Base-by-base conservation (phyloP, 495 filamentous ascomycete genomes). In the Aspergillus heteromorphus region DNA sequence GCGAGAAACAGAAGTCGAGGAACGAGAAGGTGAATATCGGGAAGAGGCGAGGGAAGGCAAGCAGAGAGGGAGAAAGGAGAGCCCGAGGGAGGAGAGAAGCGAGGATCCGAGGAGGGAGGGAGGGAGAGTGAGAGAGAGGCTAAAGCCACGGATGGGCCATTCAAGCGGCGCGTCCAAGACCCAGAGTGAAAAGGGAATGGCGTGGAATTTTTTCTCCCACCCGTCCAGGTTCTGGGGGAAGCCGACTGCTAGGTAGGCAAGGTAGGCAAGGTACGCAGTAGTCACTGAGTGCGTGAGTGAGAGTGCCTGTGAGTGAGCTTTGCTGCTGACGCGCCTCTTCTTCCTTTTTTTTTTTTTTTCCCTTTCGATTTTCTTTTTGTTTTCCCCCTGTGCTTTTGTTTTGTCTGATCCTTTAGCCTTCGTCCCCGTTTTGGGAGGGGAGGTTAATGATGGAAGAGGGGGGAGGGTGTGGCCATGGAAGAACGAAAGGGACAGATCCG, bases 161-260 rank as follows among this genome's bases (percentile, higher is more conserved):
- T 58, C 57, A 64, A 61, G 61, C 57, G 57, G 58, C 57, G 61
- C 63, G 58, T 64, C 57, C 57, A 58, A 65, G 52, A 60, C 56
- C 62, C 63, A 64, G 58, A 59, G 57, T 58, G 54, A 65, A 69
- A 69, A 54, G 53, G 61, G 66, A 65, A 69, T 65, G 57, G 65
- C 60, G 65, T 60, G 54, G 56, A 60, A 59, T 65, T 58, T 58
- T 64, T 64, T 61, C 60, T 64, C 58, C 58, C 55, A 59, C 55
- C 58, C 62, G 62, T 57, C 53, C 56, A 21, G 54, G 38, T 58
- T 54, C 45, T 57, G 55, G 50, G 58, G 58, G 27, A 48, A 52
- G 56, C 29, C 45, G 56, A 21, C 7, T 53, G 48, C 48, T 50
- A 29, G 20, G 50, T 31, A 40, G 31, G 20, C 21, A 40, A 29